Base-by-base conservation (phyloP, 129 eudicot genomes). In the Lactuca saligna region DNA sequence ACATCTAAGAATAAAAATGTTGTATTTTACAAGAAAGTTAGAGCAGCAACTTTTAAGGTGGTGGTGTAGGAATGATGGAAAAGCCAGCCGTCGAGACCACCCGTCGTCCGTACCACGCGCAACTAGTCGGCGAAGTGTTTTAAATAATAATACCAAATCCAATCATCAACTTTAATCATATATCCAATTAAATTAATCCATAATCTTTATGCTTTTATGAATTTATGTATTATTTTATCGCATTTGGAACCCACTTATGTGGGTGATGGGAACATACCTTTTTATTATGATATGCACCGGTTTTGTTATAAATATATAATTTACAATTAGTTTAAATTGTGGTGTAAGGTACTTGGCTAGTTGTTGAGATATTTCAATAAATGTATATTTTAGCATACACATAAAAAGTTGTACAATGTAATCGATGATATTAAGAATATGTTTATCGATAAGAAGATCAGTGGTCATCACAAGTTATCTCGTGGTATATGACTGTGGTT, bases 81-180 rank as follows among this genome's bases (percentile, higher is more conserved):
- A 70, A 57, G 46, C 32, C 41, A 57, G 74, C 74, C 35, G 65
- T 69, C 44, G 56, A 56, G 57, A 70, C 65, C 75, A 70, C 66
- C 49, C 58, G 14, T 58, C 66, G 66, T 70, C 66, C 75, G 75
- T 70, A 70, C 75, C 66, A 70, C 57, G 57, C 11, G 65, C 75
- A 70, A 58, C 3, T 70, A 58, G 75, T 33, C 59, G 66, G 75
- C 75, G 35, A 70, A 44, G 66, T 46, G 59, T 25, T 58, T 31
- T 20, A 70, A 70, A 54, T 49, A 55, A 12, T 70, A 70, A 16
- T 32, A 25, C 66, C 66, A 70, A 57, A 59, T 70, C 75, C 46
- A 59, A 70, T 66, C 60, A 48, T 58, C 15, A 32, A 59, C 75
- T 70, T 70, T 70, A 59, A 70, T 58, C 46, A 48, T 44, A 44